A percentile compares a stretch with the other conserved stretches of the same genome.
phyloP scores from a whole-genome alignment of 2,329 filamentous ascomycete genomes.

The Pseudogymnoascus destructans region DNA sequence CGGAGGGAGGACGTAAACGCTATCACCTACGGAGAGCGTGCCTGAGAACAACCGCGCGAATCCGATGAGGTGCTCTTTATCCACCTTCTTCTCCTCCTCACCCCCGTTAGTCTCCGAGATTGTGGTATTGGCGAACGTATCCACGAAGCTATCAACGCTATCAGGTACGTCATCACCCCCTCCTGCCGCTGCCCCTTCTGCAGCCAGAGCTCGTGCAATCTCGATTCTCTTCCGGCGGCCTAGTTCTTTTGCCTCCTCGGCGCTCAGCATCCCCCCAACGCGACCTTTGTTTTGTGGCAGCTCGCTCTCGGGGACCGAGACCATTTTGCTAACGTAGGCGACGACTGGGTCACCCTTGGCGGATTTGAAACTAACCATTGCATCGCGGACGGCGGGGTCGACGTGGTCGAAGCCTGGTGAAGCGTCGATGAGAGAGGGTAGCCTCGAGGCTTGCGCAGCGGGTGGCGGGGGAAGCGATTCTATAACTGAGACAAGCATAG shows the following conservation, averaged over 20 bases:
- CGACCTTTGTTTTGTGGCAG: constrained; percentile 73
- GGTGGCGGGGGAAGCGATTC: constrained; percentile 82
- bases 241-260: constrained; percentile 80
- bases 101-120: constrained; percentile 41
- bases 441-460: constrained; percentile 62
- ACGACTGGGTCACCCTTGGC: constrained; percentile 64
- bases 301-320: constrained; percentile 86
- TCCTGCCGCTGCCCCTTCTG: constrained; percentile 17
- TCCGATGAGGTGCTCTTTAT: constrained; percentile 81
- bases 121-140: constrained; percentile 40
- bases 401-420: constrained; percentile 68
- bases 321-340: constrained; percentile 97
- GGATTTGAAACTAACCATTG: constrained; percentile 70
- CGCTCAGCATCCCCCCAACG: constrained; percentile 57
- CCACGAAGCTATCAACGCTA: constrained; percentile 34
- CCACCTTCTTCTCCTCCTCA: constrained; percentile 44
- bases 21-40: constrained; percentile 76
- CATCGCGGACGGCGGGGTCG: constrained; percentile 54
- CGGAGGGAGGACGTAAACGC: constrained; percentile 78
- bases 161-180: constrained; percentile 13
- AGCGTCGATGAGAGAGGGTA: constrained; percentile 65
- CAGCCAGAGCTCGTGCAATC: constrained; percentile 63
- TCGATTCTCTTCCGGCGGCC: constrained; percentile 82
- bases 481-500: constrained; percentile 82
- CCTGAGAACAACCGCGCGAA: constrained; percentile 93